Conservation (phyloP, 2,329 filamentous ascomycete genomes). For the Orbilia oligospora region DNA sequence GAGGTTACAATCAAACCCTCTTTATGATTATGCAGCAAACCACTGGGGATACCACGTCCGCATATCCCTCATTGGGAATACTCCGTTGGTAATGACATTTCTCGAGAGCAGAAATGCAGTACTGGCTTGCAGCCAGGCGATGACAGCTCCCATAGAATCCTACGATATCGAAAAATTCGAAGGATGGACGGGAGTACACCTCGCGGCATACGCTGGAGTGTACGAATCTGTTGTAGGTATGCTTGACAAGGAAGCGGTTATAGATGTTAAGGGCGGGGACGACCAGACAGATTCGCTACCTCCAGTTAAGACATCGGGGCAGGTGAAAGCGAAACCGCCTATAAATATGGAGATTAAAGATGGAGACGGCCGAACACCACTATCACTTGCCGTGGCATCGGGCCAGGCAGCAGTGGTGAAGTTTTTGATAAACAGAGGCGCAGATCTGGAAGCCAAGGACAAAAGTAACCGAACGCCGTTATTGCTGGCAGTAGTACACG, state of each 20-base stretch:
- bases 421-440: no score
- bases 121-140: not conserved
- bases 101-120: not conserved
- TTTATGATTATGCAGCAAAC: conserved; percentile 13
- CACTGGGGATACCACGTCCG: conserved; percentile 19
- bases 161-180: not conserved
- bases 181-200: conserved; percentile 5
- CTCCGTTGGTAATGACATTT: not conserved
- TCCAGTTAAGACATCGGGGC: no score
- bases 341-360: no score
- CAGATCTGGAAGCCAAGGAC: not conserved
- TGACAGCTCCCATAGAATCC: not conserved
- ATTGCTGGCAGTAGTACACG: not conserved
- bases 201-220: conserved; percentile 9
- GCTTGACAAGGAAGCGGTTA: no score
- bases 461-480: not conserved
- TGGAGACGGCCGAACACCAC: no score
- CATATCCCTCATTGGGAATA: not conserved
- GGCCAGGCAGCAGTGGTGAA: no score
- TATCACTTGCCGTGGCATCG: no score
- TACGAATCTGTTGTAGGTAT: not conserved
- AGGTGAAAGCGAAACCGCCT: no score
- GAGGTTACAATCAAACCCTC: not conserved
- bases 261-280: no score
- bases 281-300: no score